Conservation (phyloP, 139 green algal genomes). For the Closterium sp. region DNA sequence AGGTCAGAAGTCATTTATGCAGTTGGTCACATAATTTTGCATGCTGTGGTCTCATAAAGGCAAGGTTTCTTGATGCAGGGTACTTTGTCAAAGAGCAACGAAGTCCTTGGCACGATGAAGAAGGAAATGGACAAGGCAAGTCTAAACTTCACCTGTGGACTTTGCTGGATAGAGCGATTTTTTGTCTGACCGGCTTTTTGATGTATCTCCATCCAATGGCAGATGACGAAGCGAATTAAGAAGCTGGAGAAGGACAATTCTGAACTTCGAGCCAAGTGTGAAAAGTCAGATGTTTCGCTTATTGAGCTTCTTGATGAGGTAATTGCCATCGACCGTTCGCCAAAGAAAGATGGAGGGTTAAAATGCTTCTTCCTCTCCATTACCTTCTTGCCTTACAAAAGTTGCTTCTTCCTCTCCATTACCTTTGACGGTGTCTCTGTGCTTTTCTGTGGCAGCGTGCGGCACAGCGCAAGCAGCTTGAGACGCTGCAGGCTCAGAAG, state of each 20-base stretch:
- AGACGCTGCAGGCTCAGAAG: constrained; percentile 40
- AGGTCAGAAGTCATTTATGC: background rate
- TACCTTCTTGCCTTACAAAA: background rate
- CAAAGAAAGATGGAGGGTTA: too few species aligned
- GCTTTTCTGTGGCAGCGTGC: constrained; percentile 4
- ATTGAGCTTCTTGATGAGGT: constrained; percentile 47
- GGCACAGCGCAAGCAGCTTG: constrained; percentile 25
- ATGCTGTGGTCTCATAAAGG: background rate
- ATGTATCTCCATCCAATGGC: background rate
- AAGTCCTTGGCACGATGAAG: constrained; percentile 44
- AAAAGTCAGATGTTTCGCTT: constrained; percentile 27
- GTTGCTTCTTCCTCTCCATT: background rate
- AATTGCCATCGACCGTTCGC: background rate
- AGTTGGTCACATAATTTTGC: too few species aligned
- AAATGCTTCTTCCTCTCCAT: too few species aligned
- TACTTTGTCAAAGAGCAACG: constrained; percentile 48
- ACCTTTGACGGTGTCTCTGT: too few species aligned
- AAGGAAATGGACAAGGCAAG: constrained; percentile 45
- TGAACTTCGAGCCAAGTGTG: constrained; percentile 6
- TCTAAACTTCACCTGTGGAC: background rate
- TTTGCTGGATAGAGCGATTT: background rate
- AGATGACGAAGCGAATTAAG: constrained; percentile 47
- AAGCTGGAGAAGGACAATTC: constrained; percentile 50
- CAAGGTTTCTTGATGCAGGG: constrained; percentile 6
- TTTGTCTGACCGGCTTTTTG: background rate